phyloP scores from a whole-genome alignment of 371 early-diverging fungal genomes.

The Thermomucor indicae-seudaticae region DNA sequence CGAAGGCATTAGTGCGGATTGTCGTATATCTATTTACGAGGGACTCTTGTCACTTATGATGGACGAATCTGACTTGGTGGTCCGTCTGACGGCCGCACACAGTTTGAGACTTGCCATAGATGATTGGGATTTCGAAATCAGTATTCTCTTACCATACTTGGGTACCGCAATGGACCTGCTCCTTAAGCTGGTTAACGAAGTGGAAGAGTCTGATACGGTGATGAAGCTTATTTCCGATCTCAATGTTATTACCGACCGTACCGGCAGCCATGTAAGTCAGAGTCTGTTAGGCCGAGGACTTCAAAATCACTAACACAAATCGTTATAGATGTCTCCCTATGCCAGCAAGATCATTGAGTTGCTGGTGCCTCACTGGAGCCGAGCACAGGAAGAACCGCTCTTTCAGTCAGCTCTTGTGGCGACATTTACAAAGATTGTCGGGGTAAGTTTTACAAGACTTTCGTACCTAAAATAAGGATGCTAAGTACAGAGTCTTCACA shows the following conservation, averaged over 20 bases:
- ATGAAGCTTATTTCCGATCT: slow-evolving; percentile 75
- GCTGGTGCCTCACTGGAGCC: slow-evolving; percentile 80
- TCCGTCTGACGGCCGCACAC: slow-evolving; percentile 79
- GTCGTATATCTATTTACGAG: slow-evolving; percentile 65
- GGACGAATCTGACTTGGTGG: slow-evolving; percentile 69
- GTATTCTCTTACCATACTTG: slow-evolving; percentile 67
- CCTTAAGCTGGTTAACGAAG: slow-evolving; percentile 55
- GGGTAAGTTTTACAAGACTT: slow-evolving; percentile 31
- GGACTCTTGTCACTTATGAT: slow-evolving; percentile 66
- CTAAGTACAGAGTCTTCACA: slow-evolving; percentile 9
- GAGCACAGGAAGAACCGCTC: slow-evolving; percentile 68
- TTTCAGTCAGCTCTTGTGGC: slow-evolving; percentile 78
- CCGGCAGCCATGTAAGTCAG: slow-evolving; percentile 56
- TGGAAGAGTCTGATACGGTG: slow-evolving; percentile 73
- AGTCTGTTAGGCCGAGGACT: neutral
- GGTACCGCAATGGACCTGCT: slow-evolving; percentile 57
- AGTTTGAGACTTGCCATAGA: slow-evolving; percentile 68
- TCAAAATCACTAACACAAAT: neutral
- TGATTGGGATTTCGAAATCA: slow-evolving; percentile 86
- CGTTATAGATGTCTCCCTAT: slow-evolving; percentile 61
- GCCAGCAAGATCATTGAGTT: slow-evolving; percentile 67
- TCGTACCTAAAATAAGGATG: neutral
- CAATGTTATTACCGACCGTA: slow-evolving; percentile 72
- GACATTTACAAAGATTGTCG: slow-evolving; percentile 71
- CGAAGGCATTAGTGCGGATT: slow-evolving; percentile 67